Base-by-base conservation (phyloP, 345 rosid species). In the Salix brachista region DNA sequence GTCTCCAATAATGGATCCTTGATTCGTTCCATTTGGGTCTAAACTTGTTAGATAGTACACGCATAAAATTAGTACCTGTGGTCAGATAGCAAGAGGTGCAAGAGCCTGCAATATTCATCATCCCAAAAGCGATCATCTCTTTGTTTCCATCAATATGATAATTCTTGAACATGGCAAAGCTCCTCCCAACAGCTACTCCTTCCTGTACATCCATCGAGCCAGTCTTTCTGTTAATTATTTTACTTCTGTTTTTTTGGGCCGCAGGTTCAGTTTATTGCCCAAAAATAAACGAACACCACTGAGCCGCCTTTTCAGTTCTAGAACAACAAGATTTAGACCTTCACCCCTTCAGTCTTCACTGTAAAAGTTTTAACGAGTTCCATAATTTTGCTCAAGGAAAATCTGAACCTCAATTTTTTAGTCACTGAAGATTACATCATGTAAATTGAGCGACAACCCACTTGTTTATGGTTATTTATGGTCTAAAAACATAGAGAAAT, bases 121-220 rank as follows among this genome's bases (percentile, higher is more conserved):
- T 69, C 23, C 89, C 89, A 25, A 86, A 75, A 14, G 89, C 89
- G 9, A 86, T 65, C 89, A 86, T 86, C 70, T 86, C 89, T 74
- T 86, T 86, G 79, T 86, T 86, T 66, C 89, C 89, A 54, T 86
- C 89, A 17, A 86, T 70, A 60, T 84, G 85, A 66, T 86, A 86
- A 82, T 84, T 83, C 78, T 84, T 84, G 84, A 82, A 75, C 71
- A 78, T 66, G 4, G 87, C 85, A 73, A 86, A 86, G 58, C 85
- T 86, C 67, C 89, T 76, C 28, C 83, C 89, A 13, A 86, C 84
- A 11, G 89, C 87, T 50, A 86, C 65, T 42, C 85, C 89, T 82
- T 86, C 89, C 89, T 86, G 71, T 14, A 17, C 4, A 77, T 32
- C 10, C 25, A 54, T 65, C 30, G 50, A 11, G 46, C 42, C 50